These are phyloP conservation scores for Colletotrichum noveboracense DNA, from an alignment of 2,329 filamentous ascomycete species.

Conservation along the genomic window DNA sequence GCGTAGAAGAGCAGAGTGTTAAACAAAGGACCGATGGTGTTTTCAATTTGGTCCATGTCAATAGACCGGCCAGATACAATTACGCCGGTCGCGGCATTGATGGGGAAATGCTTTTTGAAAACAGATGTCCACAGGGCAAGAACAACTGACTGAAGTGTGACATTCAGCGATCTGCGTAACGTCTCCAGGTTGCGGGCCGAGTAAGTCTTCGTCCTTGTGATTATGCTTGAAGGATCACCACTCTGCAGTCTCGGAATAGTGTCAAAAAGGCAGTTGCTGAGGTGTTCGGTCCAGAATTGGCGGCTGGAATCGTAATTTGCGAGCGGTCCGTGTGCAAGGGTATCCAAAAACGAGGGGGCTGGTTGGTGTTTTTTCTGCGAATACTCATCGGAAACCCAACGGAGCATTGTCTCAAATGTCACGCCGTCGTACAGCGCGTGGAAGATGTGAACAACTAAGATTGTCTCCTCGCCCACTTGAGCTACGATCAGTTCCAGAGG, in stretches of 20 bases:
- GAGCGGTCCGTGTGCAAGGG: conserved; percentile 74
- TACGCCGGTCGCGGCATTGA: conserved; percentile 68
- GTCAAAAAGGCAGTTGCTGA: conserved; percentile 41
- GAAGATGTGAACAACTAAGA: conserved; percentile 74
- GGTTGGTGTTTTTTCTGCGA: conserved; percentile 26
- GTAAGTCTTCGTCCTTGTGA: conserved; percentile 5
- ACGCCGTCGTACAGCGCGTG: conserved; percentile 88
- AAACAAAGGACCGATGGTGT: conserved; percentile 82
- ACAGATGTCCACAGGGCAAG: conserved; percentile 77
- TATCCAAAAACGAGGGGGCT: conserved; percentile 67
- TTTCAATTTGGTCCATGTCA: conserved; percentile 67
- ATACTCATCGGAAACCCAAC: conserved; percentile 61
- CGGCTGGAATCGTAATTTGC: conserved; percentile 42
- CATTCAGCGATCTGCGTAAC: conserved; percentile 63
- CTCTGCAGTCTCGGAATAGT: conserved; percentile 20
- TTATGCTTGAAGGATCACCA: not conserved
- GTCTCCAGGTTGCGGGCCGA: conserved; percentile 45
- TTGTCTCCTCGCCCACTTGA: conserved; percentile 23
- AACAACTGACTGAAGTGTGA: conserved; percentile 80
- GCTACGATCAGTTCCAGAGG: conserved; percentile 60
- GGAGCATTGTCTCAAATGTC: conserved; percentile 73
- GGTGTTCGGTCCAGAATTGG: conserved; percentile 71
- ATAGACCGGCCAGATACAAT: conserved; percentile 81
- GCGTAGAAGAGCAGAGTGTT: conserved; percentile 83
- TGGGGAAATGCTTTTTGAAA: conserved; percentile 55